Conservation (phyloP, 2,329 filamentous ascomycete genomes). For the Raffaelea ambrosiae region DNA sequence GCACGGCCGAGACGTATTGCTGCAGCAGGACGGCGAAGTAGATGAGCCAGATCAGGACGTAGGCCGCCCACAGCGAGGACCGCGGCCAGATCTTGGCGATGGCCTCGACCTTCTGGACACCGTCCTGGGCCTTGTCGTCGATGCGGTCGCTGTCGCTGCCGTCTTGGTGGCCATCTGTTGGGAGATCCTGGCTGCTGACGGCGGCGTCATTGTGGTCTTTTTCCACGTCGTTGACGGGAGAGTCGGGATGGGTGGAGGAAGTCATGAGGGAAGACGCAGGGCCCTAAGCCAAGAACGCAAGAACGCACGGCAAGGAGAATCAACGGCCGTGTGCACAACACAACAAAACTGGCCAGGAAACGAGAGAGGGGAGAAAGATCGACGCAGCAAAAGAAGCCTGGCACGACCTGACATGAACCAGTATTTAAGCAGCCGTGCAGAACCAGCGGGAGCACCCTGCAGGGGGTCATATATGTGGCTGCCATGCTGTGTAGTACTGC, state of each 20-base stretch:
- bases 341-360: no score
- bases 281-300: no score
- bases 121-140: constrained; percentile 24
- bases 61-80: constrained; percentile 30
- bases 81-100: constrained; percentile 34
- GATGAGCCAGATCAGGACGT: constrained; percentile 24
- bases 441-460: no score
- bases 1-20: constrained; percentile 22
- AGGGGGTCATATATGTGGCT: no score
- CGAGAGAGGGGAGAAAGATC: no score
- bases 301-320: no score
- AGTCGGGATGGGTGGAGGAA: neutral
- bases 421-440: no score
- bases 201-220: neutral
- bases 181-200: neutral
- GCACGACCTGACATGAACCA: no score
- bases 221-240: neutral
- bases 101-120: constrained; percentile 40
- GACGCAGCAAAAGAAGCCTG: no score
- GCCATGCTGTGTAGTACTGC: no score
- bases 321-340: no score
- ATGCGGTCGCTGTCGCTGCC: neutral
- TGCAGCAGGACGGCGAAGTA: constrained; percentile 18
- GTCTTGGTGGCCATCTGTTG: neutral
- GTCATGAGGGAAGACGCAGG: neutral